Conservation (phyloP, 306 rosid genomes). For the Boehmeria nivea region DNA sequence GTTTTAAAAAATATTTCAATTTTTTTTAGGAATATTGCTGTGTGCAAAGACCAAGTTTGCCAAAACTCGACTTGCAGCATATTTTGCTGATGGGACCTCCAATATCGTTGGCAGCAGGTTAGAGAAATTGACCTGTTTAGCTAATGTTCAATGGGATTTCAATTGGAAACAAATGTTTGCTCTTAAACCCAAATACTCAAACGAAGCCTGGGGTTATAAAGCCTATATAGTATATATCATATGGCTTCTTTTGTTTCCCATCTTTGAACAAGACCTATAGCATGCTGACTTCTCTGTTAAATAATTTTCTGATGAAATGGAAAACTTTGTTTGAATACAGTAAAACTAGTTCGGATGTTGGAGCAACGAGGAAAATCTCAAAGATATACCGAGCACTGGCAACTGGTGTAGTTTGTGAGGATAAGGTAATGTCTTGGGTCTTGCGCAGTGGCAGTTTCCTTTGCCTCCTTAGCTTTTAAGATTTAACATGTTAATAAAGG, state of each 20-base stretch:
- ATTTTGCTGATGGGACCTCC: constrained; percentile 84
- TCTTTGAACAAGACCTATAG: no score
- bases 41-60: constrained; percentile 89
- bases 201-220: not conserved
- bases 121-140: constrained; percentile 20
- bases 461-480: no score
- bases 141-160: not conserved
- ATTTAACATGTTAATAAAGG: no score
- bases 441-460: not conserved
- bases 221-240: not conserved
- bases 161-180: not conserved
- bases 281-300: no score
- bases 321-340: constrained; percentile 22
- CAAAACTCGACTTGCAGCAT: constrained; percentile 62
- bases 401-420: constrained; percentile 60
- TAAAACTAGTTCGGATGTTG: constrained; percentile 36
- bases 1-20: constrained; percentile 5
- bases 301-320: not conserved
- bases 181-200: not conserved
- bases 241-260: not conserved
- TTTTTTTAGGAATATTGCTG: constrained; percentile 44
- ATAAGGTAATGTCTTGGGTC: constrained; percentile 44
- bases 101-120: constrained; percentile 55
- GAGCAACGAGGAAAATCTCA: constrained; percentile 51
- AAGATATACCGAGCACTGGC: constrained; percentile 79